These are phyloP conservation scores for Diaporthe vaccinii DNA, from an alignment of 2,329 filamentous ascomycete genomes.

Conservation along the genomic window DNA sequence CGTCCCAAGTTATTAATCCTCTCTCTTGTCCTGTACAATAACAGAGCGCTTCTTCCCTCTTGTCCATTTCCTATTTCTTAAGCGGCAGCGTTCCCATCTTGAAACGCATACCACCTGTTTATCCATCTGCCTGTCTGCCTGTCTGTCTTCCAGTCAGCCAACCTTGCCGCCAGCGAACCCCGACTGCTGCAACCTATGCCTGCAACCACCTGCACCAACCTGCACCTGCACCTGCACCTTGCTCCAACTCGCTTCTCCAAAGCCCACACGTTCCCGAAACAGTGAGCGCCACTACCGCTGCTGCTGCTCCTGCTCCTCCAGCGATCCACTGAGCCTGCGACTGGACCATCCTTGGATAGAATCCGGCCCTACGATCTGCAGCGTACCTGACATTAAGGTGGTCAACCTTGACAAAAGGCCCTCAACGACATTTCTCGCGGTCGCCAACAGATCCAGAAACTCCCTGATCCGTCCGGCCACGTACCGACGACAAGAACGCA, in stretches of 20 bases:
- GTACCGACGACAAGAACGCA: conserved; percentile 23
- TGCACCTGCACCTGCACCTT: conserved; percentile 18
- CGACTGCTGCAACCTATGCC: conserved; percentile 20
- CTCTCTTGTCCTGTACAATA: conserved; percentile 38
- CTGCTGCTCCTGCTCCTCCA: conserved; percentile 20
- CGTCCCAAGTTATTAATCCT: conserved; percentile 39
- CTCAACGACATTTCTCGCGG: conserved; percentile 18
- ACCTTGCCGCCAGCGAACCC: not conserved
- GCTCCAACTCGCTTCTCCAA: conserved; percentile 34
- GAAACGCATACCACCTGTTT: conserved; percentile 30
- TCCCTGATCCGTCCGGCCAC: conserved; percentile 16
- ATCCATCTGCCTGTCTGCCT: not conserved
- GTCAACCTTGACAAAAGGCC: conserved; percentile 36
- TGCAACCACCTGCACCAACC: conserved; percentile 18
- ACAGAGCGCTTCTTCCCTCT: conserved; percentile 35
- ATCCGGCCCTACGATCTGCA: conserved; percentile 39
- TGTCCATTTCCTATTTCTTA: conserved; percentile 27
- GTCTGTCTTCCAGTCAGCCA: too few relatives aligned
- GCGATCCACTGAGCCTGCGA: conserved; percentile 32
- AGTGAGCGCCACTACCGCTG: conserved; percentile 7
- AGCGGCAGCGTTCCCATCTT: conserved; percentile 32
- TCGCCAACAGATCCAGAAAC: conserved; percentile 33
- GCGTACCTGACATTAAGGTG: conserved; percentile 41
- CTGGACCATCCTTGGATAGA: conserved; percentile 39
- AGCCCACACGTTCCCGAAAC: conserved; percentile 19